Evolutionary conservation across 441 rosid genomes (phyloP).

Genomic region (Hura crepitans): DNA sequence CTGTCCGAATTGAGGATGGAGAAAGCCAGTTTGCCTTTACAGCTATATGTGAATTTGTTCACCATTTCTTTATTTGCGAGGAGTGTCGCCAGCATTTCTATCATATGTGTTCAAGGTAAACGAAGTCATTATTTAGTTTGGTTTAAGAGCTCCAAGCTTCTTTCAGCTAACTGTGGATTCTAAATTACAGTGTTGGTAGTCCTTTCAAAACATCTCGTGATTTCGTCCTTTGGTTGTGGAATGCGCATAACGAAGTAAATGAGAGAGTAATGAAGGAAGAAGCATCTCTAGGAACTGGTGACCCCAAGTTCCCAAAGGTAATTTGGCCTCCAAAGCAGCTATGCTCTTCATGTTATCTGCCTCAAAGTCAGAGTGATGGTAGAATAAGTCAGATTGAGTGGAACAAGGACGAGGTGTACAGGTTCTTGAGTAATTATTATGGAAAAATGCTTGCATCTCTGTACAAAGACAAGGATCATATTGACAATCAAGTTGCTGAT

Average conservation of each 20-base stretch:
- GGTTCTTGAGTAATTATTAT: slow-evolving; percentile 62
- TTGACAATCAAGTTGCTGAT: slow-evolving; percentile 33
- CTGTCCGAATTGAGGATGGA: slow-evolving; percentile 78
- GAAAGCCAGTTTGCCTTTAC: slow-evolving; percentile 81
- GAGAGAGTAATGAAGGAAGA: slow-evolving; percentile 74
- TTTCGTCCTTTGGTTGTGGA: slow-evolving; percentile 89
- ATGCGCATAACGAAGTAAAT: slow-evolving; percentile 78
- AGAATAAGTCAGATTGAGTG: slow-evolving; percentile 41
- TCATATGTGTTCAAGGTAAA: slow-evolving; percentile 82
- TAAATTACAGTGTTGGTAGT: slow-evolving; percentile 48
- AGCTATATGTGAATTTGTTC: slow-evolving; percentile 71
- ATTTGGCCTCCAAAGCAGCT: slow-evolving; percentile 92
- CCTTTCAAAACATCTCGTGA: slow-evolving; percentile 72
- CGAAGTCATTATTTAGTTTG: not conserved
- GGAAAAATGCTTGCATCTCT: slow-evolving; percentile 60
- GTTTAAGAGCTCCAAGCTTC: not conserved
- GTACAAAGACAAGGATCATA: slow-evolving; percentile 51
- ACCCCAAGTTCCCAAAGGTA: slow-evolving; percentile 84
- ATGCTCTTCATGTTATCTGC: slow-evolving; percentile 64
- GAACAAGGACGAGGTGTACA: slow-evolving; percentile 63
- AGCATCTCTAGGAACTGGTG: slow-evolving; percentile 69
- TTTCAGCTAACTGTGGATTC: slow-evolving; percentile 20
- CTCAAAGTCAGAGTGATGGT: slow-evolving; percentile 26
- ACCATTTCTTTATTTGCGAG: slow-evolving; percentile 84
- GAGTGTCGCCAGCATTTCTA: slow-evolving; percentile 90